Percentiles rank a stretch among this genome's conserved stretches.
phyloP scores from a whole-genome alignment of 306 rosid genomes.

The Malus sylvestris region DNA sequence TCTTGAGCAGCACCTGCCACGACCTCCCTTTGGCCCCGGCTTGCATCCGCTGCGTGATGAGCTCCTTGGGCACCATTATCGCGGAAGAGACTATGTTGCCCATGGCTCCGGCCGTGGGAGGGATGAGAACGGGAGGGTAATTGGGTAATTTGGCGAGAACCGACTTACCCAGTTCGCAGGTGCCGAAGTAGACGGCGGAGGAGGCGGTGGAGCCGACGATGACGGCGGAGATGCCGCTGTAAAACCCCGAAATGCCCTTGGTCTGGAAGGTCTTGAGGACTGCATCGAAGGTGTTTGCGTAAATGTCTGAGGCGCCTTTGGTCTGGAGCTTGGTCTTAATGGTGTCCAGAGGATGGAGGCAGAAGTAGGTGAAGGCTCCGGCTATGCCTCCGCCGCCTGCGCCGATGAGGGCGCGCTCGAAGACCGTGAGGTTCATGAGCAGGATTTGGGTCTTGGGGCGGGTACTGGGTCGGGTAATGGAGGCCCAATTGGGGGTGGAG shows the following conservation, averaged over 20 bases:
- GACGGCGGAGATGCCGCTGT: conserved; percentile 82
- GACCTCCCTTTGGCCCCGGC: conserved; percentile 74
- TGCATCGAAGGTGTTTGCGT: conserved; percentile 64
- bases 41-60: conserved; percentile 87
- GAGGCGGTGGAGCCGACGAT: conserved; percentile 82
- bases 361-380: conserved; percentile 93
- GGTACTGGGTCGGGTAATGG: conserved; percentile 27
- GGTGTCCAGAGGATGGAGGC: conserved; percentile 82
- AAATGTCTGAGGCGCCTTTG: conserved; percentile 67
- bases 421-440: conserved; percentile 48
- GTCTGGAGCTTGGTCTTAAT: conserved; percentile 85
- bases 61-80: conserved; percentile 85
- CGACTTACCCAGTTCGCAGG: conserved; percentile 82
- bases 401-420: conserved; percentile 83
- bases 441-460: conserved; percentile 32
- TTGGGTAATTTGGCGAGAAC: conserved; percentile 35
- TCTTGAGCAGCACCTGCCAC: conserved; percentile 51
- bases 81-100: conserved; percentile 82
- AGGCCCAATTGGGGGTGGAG: conserved; percentile 19
- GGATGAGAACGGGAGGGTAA: conserved; percentile 57
- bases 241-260: conserved; percentile 64
- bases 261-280: conserved; percentile 56
- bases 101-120: conserved; percentile 83
- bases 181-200: conserved; percentile 81
- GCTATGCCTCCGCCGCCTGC: conserved; percentile 83